Percentiles rank a stretch among this genome's conserved stretches.
Conservation (phyloP, 495 filamentous ascomycete species). For the Hyaloscypha bicolor region DNA sequence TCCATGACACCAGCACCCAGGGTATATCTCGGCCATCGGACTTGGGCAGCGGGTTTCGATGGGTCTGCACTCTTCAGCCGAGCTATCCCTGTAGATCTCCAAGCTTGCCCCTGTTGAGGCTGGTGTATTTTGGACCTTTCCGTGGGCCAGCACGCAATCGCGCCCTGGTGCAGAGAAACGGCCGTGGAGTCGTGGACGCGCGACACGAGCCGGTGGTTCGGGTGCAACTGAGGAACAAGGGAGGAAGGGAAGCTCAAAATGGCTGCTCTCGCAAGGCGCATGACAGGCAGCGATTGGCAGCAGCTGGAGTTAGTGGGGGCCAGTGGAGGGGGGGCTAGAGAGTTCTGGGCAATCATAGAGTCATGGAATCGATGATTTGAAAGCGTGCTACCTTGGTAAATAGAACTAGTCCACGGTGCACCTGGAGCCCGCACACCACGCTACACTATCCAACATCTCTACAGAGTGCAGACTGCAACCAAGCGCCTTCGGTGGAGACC, state of each 20-base stretch:
- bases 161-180: slow-evolving; percentile 3
- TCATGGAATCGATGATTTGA: slow-evolving; percentile 27
- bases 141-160: slow-evolving; percentile 24
- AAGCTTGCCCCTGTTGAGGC: slow-evolving; percentile 15
- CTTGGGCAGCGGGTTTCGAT: not conserved
- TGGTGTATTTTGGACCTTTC: slow-evolving; percentile 11
- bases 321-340: slow-evolving; percentile 5
- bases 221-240: not conserved
- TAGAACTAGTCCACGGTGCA: not conserved
- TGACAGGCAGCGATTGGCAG: not conserved
- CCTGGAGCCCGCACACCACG: not conserved
- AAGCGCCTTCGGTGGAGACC: not conserved
- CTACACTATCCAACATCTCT: not conserved
- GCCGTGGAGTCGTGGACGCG: not conserved
- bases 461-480: too few species aligned
- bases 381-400: slow-evolving; percentile 4
- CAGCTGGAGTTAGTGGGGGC: not conserved
- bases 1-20: slow-evolving; percentile 17
- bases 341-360: slow-evolving; percentile 19
- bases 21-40: slow-evolving; percentile 26
- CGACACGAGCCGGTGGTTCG: not conserved
- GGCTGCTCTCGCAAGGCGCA: not conserved
- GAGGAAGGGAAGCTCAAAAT: not conserved
- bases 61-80: not conserved
- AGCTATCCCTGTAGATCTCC: slow-evolving; percentile 23